Evolutionary conservation across 495 filamentous ascomycete species (phyloP), one percentile per base, ranked within the genome.

Genomic region (Xylaria venustula): DNA sequence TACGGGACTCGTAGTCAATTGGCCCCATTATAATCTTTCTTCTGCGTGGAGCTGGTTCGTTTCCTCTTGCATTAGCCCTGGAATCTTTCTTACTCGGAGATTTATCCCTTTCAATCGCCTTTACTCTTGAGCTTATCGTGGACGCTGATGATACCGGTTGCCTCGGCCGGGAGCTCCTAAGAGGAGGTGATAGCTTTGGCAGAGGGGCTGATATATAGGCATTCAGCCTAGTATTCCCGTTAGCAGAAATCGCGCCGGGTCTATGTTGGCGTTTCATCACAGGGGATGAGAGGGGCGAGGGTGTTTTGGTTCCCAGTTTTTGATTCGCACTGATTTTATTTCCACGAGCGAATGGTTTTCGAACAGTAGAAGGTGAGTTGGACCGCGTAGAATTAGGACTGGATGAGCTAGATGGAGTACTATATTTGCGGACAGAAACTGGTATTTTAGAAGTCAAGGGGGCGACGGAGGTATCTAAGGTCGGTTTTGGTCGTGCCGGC

Each of bases 91-190:
- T 74, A 28, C 67, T 53, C 8, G 75, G 70, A 7, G 74, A 75
- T 42, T 64, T 64, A 14, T 72, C 66, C 58, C 75, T 74, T 52
- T 80, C 77, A 1, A 72, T 67, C 20, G 69, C 75, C 53, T 81
- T 85, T 58, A 86, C 83, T 61, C 87, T 85, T 8, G 88, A 88
- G 22, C 84, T 83, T 46, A 83, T 77, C 1, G 88, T 86, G 9
- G 82, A 79, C n/a, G 89, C 89, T 42, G 84, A 80, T 30, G 91
- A 91, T 30, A 96, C 87, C 9, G 89, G 88, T 71, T 90, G 88
- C 28, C 92, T 81, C 19, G 90, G 90, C 41, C 90, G 81, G 9
- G 92, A 96, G 63, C 91, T 93, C 58, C 92, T 84, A 20, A 97
- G 76, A 12, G 86, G 88, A 0, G 92, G 92, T 4, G 82, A 85